Conservation (phyloP, 2,329 filamentous ascomycete species). For the Amauroascus niger region DNA sequence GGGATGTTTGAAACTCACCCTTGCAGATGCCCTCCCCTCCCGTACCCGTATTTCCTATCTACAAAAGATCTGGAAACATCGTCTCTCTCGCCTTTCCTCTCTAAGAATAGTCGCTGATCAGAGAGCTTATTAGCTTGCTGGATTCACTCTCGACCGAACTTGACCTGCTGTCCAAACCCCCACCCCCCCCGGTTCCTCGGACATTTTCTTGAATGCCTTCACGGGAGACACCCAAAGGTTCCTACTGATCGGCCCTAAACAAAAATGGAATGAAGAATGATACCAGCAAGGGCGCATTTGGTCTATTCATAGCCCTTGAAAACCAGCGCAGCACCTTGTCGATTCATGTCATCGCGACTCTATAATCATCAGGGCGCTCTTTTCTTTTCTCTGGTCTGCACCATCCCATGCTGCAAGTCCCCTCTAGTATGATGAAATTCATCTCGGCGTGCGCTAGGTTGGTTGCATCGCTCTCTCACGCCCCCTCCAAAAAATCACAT, state of each 20-base stretch:
- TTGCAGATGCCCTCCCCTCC: not conserved
- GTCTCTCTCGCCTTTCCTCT: not conserved
- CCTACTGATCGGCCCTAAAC: not conserved
- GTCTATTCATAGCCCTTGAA: not conserved
- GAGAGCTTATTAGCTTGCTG: not conserved
- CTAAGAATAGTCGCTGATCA: slow-evolving; percentile 6
- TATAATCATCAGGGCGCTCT: too few relatives aligned
- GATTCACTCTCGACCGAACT: too few relatives aligned
- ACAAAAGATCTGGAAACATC: not conserved
- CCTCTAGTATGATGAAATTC: too few relatives aligned
- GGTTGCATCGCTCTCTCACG: not conserved
- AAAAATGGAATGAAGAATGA: not conserved
- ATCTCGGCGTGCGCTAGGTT: not conserved
- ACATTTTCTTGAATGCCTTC: not conserved
- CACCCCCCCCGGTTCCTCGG: not conserved
- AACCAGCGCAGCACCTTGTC: not conserved
- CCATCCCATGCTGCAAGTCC: not conserved
- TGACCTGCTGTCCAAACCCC: not conserved
- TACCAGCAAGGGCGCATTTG: not conserved
- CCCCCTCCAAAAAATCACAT: not conserved
- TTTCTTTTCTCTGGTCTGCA: not conserved
- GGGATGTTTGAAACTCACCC: slow-evolving; percentile 11
- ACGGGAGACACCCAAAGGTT: not conserved
- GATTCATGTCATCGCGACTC: too few relatives aligned
- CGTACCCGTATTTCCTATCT: not conserved